Evolutionary conservation across 768 basidiomycete species (phyloP).

Genomic region (Chalciporus sphaerocephalus): DNA sequence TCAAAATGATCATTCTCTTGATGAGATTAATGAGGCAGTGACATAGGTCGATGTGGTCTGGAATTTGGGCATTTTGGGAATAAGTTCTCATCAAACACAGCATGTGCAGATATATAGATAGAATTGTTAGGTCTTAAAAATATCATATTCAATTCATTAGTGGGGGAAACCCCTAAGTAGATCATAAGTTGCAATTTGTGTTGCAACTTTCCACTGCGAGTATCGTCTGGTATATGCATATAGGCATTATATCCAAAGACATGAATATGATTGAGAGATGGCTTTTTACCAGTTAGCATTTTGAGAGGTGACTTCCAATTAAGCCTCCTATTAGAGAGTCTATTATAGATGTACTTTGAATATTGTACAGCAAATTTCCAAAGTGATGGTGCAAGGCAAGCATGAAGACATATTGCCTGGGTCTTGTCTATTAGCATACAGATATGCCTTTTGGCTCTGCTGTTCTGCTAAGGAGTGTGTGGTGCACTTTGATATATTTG

Average conservation of each 20-base stretch:
- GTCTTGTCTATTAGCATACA: not conserved
- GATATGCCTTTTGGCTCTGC: not conserved
- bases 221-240: not conserved
- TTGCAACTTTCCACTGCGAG: not conserved
- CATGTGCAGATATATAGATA: not conserved
- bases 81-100: not conserved
- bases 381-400: not conserved
- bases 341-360: too few species aligned
- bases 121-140: not conserved
- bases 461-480: too few species aligned
- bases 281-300: not conserved
- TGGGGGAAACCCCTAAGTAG: not conserved
- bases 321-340: not conserved
- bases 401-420: not conserved
- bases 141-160: not conserved
- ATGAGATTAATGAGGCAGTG: too few species aligned
- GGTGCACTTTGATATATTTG: too few species aligned
- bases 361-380: not conserved
- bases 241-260: not conserved
- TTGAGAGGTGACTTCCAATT: not conserved
- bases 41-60: too few species aligned
- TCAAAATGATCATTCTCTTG: too few species aligned
- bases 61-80: too few species aligned
- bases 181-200: not conserved
- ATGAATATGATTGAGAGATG: not conserved